Conservation (phyloP, 139 green algal genomes). For the Coelastrella sp. region DNA sequence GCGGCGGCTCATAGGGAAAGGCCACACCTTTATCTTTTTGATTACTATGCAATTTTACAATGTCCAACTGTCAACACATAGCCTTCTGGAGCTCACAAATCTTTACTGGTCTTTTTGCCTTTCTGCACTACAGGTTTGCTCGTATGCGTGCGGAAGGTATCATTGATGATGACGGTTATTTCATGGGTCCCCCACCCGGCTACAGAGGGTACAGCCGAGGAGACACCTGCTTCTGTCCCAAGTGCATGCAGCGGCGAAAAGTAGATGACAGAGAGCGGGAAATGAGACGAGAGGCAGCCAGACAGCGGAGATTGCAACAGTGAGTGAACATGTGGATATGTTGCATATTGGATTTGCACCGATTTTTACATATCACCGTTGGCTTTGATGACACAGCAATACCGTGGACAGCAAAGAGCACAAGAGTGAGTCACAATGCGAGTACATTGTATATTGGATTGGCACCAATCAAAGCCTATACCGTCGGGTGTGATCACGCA, state of each 20-base stretch:
- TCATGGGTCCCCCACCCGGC: not conserved
- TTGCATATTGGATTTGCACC: not conserved
- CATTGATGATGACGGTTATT: not conserved
- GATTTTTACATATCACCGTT: not conserved
- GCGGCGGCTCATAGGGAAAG: no score
- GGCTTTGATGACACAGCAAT: not conserved
- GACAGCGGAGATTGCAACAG: not conserved
- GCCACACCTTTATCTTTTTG: no score
- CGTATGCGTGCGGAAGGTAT: not conserved
- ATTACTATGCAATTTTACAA: not conserved
- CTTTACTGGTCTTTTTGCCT: not conserved
- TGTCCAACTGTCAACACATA: not conserved
- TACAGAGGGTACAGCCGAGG: not conserved
- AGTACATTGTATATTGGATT: not conserved
- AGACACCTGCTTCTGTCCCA: constrained; percentile 32
- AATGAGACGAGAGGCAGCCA: not conserved
- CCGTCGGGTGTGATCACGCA: no score
- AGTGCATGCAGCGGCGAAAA: not conserved
- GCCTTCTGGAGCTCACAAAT: not conserved
- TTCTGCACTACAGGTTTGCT: not conserved
- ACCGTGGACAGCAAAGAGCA: not conserved
- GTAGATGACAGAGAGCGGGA: not conserved
- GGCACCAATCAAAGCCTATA: no score
- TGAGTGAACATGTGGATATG: not conserved
- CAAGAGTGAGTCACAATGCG: not conserved